A percentile compares a stretch with the other conserved stretches of the same genome.
Evolutionary conservation across 1,284 basidiomycete genomes (phyloP).

Genomic region (Rhizoctonia solani): DNA sequence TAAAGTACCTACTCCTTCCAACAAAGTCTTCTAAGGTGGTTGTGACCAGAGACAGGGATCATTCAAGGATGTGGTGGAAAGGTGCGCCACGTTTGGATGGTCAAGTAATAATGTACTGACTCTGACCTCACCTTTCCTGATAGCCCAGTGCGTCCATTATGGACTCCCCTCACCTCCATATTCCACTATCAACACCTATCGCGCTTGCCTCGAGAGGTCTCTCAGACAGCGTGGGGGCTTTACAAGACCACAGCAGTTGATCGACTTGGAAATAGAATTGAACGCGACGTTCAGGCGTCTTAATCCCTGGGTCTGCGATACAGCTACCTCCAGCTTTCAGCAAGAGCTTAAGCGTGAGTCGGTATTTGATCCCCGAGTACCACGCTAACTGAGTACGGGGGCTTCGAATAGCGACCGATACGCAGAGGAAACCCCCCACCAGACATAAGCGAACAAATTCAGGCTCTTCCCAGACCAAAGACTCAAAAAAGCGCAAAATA

Average conservation of each 20-base stretch:
- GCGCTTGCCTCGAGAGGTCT: constrained; percentile 8
- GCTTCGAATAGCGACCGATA: no score
- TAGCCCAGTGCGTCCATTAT: constrained; percentile 21
- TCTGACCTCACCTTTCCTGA: background rate
- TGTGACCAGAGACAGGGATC: constrained; percentile 12
- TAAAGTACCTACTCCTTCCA: constrained; percentile 20
- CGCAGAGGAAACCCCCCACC: background rate
- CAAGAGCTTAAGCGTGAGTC: background rate
- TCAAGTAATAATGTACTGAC: background rate
- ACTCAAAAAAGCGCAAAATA: constrained; percentile 19
- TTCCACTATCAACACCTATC: constrained; percentile 11
- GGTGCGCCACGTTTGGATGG: background rate
- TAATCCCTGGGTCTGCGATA: constrained; percentile 5
- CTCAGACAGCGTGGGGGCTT: constrained; percentile 12
- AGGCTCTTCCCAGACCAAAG: background rate
- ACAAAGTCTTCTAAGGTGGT: constrained; percentile 9
- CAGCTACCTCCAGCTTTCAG: background rate
- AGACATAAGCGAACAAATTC: background rate
- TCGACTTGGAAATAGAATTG: constrained; percentile 5
- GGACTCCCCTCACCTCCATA: background rate
- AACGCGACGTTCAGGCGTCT: constrained; percentile 12
- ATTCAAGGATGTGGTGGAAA: constrained; percentile 25
- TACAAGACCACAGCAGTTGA: constrained; percentile 1
- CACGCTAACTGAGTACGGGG: no score
- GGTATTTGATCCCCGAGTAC: no score